A percentile compares a stretch with the other conserved stretches of the same genome.
phyloP scores from a whole-genome alignment of 2,329 filamentous ascomycete species.

The Ascochyta lentis region DNA sequence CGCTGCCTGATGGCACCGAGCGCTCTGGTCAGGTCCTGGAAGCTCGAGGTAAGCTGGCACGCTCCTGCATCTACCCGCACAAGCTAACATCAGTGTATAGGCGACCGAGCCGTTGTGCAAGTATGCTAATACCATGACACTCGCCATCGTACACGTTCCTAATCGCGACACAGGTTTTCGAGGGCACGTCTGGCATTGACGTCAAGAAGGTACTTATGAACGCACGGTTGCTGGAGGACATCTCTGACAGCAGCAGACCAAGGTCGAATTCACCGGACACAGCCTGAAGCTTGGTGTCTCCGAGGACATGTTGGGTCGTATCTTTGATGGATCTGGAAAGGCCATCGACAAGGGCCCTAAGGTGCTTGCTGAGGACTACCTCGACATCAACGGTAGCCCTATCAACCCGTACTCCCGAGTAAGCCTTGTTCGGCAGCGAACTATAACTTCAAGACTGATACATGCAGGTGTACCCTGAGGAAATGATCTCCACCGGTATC shows the following conservation, averaged over 20 bases:
- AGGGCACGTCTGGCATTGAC: conserved; percentile 96
- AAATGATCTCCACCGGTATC: conserved; percentile 99
- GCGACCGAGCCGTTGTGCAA: conserved; percentile 93
- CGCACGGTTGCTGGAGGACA: conserved; percentile 17
- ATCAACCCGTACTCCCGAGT: conserved; percentile 99
- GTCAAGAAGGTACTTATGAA: conserved; percentile 78
- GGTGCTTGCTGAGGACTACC: conserved; percentile 95
- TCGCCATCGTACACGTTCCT: conserved; percentile 22
- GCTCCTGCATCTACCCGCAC: neutral
- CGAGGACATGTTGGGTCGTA: conserved; percentile 98
- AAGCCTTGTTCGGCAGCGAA: conserved; percentile 45
- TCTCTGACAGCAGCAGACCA: conserved; percentile 67
- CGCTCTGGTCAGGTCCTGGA: conserved; percentile 95
- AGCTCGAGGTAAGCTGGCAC: conserved; percentile 76
- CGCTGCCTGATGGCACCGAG: conserved; percentile 91
- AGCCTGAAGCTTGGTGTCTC: conserved; percentile 98
- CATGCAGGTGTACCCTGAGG: conserved; percentile 89
- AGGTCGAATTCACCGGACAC: conserved; percentile 95
- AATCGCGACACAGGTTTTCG: conserved; percentile 77
- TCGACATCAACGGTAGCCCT: conserved; percentile 98
- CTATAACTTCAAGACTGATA: conserved; percentile 32
- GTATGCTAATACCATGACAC: conserved; percentile 55
- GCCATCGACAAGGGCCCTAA: conserved; percentile 99
- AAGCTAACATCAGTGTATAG: conserved; percentile 56
- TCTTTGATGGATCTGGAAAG: conserved; percentile 97